Percentiles rank a stretch among this genome's conserved stretches.
Conservation (phyloP, 495 filamentous ascomycete genomes). For the Penicillium bovifimosum region DNA sequence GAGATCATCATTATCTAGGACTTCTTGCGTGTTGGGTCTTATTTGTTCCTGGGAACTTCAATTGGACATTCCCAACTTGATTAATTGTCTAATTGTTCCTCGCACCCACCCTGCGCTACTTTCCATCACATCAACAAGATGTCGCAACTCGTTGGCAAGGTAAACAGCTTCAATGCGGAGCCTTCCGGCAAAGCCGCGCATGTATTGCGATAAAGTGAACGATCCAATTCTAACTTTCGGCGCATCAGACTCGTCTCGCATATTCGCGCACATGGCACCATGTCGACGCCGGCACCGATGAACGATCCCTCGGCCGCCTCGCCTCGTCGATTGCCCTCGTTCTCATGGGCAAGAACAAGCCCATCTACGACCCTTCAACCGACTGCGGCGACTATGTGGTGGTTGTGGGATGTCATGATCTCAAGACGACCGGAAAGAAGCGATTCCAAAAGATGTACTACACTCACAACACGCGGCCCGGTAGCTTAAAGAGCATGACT, state of each 20-base stretch:
- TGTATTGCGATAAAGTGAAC: neutral
- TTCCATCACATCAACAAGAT: conserved; percentile 23
- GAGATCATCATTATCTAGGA: conserved; percentile 17
- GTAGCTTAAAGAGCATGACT: conserved; percentile 76
- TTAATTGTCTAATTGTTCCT: neutral
- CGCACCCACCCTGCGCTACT: neutral
- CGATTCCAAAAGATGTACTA: conserved; percentile 92
- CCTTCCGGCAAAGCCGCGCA: conserved; percentile 2
- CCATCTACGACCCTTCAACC: conserved; percentile 90
- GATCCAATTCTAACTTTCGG: conserved; percentile 1
- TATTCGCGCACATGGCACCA: conserved; percentile 95
- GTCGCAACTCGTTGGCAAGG: conserved; percentile 47
- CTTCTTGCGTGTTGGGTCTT: neutral
- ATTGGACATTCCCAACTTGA: neutral
- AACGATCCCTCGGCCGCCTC: conserved; percentile 68
- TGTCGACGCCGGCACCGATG: conserved; percentile 60
- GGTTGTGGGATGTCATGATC: conserved; percentile 76
- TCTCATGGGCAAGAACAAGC: conserved; percentile 99
- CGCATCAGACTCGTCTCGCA: conserved; percentile 80
- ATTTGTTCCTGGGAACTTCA: neutral
- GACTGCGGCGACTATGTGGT: conserved; percentile 99
- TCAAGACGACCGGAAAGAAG: conserved; percentile 89
- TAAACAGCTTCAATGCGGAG: conserved; percentile 19
- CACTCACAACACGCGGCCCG: conserved; percentile 83
- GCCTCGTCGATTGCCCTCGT: conserved; percentile 84